These are phyloP conservation scores for Panaeolus cyanescens DNA, from an alignment of 768 basidiomycete species.

Conservation along the genomic window DNA sequence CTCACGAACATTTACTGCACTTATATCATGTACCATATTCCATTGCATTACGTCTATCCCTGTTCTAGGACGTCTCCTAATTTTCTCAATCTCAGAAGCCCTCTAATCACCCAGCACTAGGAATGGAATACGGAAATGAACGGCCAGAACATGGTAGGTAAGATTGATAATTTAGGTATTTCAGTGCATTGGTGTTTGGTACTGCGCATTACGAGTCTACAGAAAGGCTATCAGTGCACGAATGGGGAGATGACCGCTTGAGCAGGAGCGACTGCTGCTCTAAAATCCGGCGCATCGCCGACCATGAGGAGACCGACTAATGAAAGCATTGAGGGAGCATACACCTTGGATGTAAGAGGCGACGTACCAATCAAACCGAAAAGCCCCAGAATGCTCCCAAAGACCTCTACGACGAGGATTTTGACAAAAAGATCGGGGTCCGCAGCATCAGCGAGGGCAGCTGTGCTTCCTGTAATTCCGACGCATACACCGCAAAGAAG, in stretches of 20 bases:
- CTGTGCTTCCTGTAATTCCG: slow-evolving; percentile 93
- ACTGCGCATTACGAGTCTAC: background rate
- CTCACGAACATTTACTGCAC: background rate
- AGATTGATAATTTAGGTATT: background rate
- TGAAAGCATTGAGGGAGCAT: slow-evolving; percentile 3
- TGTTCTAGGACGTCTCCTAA: too few species aligned
- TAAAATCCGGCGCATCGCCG: slow-evolving; percentile 62
- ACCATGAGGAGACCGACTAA: slow-evolving; percentile 84
- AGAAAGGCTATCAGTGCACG: slow-evolving; percentile 28
- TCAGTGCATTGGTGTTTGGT: background rate
- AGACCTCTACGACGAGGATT: slow-evolving; percentile 95
- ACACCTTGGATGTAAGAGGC: background rate
- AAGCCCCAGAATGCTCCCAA: slow-evolving; percentile 87
- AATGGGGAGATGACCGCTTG: slow-evolving; percentile 38
- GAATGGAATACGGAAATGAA: too few species aligned
- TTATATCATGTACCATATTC: background rate
- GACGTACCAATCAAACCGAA: slow-evolving; percentile 90
- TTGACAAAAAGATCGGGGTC: slow-evolving; percentile 96
- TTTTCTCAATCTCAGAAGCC: too few species aligned
- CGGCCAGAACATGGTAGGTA: too few species aligned
- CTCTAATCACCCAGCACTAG: too few species aligned
- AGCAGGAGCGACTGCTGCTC: slow-evolving; percentile 33
- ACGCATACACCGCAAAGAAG: slow-evolving; percentile 93
- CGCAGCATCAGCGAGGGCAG: slow-evolving; percentile 92
- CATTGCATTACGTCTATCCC: background rate